Evolutionary conservation across 1,139 yeast species (phyloP).

Genomic region (Sugiyamaella japonica): DNA sequence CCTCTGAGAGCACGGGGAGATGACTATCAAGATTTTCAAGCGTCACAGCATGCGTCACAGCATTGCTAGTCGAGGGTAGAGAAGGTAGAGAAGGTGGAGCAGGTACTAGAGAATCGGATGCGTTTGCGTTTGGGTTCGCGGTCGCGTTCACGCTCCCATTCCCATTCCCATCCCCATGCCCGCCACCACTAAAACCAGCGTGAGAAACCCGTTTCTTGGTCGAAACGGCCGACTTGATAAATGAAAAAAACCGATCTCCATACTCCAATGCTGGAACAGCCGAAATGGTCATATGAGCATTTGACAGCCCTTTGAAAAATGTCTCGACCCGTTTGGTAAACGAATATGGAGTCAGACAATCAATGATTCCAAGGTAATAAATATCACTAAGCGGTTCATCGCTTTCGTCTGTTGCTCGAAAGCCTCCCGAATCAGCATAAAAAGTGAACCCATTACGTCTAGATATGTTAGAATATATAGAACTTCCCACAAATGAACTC

Average conservation of each 20-base stretch:
- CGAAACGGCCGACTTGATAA: conserved; percentile 50
- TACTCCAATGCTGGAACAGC: conserved; percentile 91
- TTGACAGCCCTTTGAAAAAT: conserved; percentile 73
- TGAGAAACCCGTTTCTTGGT: conserved; percentile 2
- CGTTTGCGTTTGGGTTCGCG: too few relatives aligned
- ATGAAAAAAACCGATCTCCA: conserved; percentile 78
- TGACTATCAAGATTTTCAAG: conserved; percentile 15
- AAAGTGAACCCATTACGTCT: conserved; percentile 49
- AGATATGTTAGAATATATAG: neutral
- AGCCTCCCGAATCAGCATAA: conserved; percentile 85
- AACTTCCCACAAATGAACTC: too few relatives aligned
- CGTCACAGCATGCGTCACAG: too few relatives aligned
- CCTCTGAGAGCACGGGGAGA: conserved; percentile 27
- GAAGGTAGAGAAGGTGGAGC: neutral
- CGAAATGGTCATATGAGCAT: conserved; percentile 69
- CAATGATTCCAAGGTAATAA: conserved; percentile 92
- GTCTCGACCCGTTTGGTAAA: conserved; percentile 79
- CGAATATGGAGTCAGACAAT: conserved; percentile 86
- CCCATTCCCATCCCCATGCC: too few relatives aligned
- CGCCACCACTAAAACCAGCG: neutral
- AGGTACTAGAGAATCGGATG: neutral
- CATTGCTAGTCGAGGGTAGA: conserved; percentile 1
- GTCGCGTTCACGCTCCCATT: too few relatives aligned
- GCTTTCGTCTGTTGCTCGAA: conserved; percentile 66
- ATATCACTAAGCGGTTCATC: conserved; percentile 67